Evolutionary conservation across 148 eudicot genomes (phyloP), one percentile per base, ranked within the genome.

Genomic region (Rhododendron henanense): DNA sequence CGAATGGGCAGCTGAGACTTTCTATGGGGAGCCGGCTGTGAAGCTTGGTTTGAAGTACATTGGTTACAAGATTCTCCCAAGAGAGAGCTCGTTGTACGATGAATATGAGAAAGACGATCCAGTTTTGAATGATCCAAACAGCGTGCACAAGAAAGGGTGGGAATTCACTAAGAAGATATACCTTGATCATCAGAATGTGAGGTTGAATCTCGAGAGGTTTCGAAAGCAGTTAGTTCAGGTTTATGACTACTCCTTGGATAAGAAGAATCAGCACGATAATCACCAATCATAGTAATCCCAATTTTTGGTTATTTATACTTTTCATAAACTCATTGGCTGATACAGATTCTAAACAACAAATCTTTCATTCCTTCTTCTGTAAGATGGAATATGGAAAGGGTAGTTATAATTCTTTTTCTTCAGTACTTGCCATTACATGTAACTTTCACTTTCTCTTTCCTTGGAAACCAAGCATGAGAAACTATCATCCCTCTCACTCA

Each of bases 1-100:
- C 0, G 96, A 93, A 31, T 95, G 99, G 99, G 95, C 96, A 0
- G 94, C 99, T 6, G 94, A 92, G 81, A 93, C 92, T 85, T 97
- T 93, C 75, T 95, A 93, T 50, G 98, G 94, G 0, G 94, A 92
- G 74, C 99, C 99, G 1, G 92, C 98, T 0, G 74, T 35, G 86
- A 93, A 93, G 87, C 92, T 95, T 23, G 98, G 98, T 11, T 86
- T 95, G 85, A 94, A 85, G 90, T 97, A 97, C 84, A 89, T 93
- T 81, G 94, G 91, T 25, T 97, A 97, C 85, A 91, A 91, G 82
- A 93, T 95, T 50, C 89, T 86, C 41, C 94, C 95, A 0, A 87
- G 78, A 31, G 99, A 97, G 90, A 97, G 98, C 88, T 95, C 99
- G 75, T 89, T 97, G 89, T 95, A 91, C 28, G 81, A 94, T 21